These are phyloP conservation scores for Capsicum chinense DNA, from an alignment of 257 asterid genomes.

Conservation along the genomic window DNA sequence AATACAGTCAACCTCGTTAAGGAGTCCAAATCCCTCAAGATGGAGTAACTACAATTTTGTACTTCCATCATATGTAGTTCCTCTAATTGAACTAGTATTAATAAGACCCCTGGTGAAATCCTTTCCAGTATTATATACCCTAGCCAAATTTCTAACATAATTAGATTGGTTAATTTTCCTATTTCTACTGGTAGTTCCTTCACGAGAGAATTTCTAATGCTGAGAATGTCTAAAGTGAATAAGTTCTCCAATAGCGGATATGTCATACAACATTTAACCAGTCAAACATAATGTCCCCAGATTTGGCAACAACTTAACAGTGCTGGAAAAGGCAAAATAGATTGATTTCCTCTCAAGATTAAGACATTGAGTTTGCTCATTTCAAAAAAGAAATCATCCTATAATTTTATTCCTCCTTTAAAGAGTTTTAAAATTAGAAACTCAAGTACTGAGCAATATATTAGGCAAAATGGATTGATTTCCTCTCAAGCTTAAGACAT, in stretches of 20 bases:
- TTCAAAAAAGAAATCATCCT: background rate
- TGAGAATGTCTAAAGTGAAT: constrained; percentile 27
- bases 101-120: constrained; percentile 16
- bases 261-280: background rate
- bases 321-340: background rate
- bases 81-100: constrained; percentile 15
- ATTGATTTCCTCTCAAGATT: too few species aligned
- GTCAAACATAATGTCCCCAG: background rate
- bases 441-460: too few species aligned
- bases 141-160: constrained; percentile 20
- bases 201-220: constrained; percentile 1
- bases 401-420: background rate
- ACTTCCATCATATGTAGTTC: constrained; percentile 20
- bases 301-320: background rate
- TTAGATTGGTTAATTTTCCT: constrained; percentile 22
- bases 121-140: background rate
- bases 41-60: background rate
- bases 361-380: background rate
- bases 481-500: background rate
- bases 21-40: background rate
- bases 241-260: constrained; percentile 9
- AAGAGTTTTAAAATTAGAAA: too few species aligned
- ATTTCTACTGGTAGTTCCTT: background rate
- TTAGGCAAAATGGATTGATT: too few species aligned
- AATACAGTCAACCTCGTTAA: constrained; percentile 13